Evolutionary conservation across 768 basidiomycete species (phyloP).

Genomic region (Hortiboletus flavorubellus): DNA sequence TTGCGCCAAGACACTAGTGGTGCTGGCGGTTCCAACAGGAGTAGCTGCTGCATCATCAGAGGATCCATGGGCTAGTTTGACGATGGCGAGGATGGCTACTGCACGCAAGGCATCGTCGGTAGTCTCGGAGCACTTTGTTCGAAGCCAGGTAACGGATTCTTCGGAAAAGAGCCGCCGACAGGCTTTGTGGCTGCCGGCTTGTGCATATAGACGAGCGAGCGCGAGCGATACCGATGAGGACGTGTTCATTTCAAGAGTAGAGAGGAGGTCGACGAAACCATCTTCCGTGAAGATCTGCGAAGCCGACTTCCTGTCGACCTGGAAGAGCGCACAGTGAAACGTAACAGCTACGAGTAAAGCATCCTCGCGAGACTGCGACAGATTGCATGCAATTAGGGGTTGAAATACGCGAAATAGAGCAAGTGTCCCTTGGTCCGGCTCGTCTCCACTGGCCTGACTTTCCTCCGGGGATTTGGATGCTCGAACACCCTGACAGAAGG

Average conservation of each 20-base stretch:
- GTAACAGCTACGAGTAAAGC: slow-evolving; percentile 51
- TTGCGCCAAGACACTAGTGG: neutral
- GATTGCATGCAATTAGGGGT: slow-evolving; percentile 43
- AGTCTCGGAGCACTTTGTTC: slow-evolving; percentile 48
- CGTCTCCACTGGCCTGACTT: slow-evolving; percentile 34
- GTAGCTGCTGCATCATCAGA: slow-evolving; percentile 38
- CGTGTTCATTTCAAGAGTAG: slow-evolving; percentile 61
- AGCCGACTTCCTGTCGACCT: slow-evolving; percentile 73
- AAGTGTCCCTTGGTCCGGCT: slow-evolving; percentile 46
- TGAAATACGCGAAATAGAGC: slow-evolving; percentile 49
- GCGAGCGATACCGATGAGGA: slow-evolving; percentile 49
- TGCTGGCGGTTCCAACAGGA: slow-evolving; percentile 6
- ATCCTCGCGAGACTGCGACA: slow-evolving; percentile 58
- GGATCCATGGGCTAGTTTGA: slow-evolving; percentile 69
- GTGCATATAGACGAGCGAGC: slow-evolving; percentile 71
- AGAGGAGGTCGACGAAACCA: slow-evolving; percentile 58
- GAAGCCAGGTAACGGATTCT: slow-evolving; percentile 65
- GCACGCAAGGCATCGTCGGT: slow-evolving; percentile 48
- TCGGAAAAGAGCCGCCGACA: slow-evolving; percentile 62
- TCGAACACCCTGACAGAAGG: slow-evolving; percentile 61
- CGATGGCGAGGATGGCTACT: slow-evolving; percentile 67
- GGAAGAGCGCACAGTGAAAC: slow-evolving; percentile 77
- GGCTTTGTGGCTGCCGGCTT: slow-evolving; percentile 70
- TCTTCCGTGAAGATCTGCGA: slow-evolving; percentile 61
- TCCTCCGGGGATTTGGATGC: slow-evolving; percentile 33